Evolutionary conservation across 1,139 yeast genomes (phyloP).

Genomic region (Debaryomyces coudertii): DNA sequence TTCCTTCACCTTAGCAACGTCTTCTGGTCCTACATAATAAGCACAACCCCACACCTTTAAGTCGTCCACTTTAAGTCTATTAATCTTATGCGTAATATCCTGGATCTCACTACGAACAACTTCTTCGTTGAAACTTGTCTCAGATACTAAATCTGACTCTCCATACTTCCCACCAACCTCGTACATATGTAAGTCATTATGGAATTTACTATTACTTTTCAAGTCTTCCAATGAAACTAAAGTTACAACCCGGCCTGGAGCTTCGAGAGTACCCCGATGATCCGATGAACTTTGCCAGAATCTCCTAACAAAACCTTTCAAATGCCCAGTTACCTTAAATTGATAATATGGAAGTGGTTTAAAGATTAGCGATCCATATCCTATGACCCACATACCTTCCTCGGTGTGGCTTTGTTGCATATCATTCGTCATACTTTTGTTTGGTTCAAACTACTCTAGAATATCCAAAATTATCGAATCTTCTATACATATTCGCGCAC

Average conservation of each 20-base stretch:
- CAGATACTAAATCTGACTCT: conserved; percentile 19
- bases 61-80: conserved; percentile 43
- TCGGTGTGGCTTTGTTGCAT: conserved; percentile 7
- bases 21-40: conserved; percentile 71
- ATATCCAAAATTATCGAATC: not conserved
- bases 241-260: conserved; percentile 89
- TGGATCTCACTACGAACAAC: conserved; percentile 8
- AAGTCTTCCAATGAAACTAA: conserved; percentile 64
- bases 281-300: conserved; percentile 94
- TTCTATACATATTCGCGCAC: conserved; percentile 5
- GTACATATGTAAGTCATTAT: conserved; percentile 47
- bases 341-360: conserved; percentile 82
- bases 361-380: conserved; percentile 88
- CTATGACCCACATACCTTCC: conserved; percentile 74
- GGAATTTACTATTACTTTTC: conserved; percentile 39
- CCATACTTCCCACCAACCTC: conserved; percentile 29
- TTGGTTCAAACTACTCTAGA: not conserved
- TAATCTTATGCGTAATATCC: conserved; percentile 18
- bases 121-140: not conserved
- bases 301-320: conserved; percentile 75
- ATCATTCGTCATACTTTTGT: not conserved
- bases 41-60: conserved; percentile 80
- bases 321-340: conserved; percentile 68
- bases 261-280: conserved; percentile 84
- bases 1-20: conserved; percentile 61